Conservation (phyloP, 805 yeast species). For the Candida mattraensis region DNA sequence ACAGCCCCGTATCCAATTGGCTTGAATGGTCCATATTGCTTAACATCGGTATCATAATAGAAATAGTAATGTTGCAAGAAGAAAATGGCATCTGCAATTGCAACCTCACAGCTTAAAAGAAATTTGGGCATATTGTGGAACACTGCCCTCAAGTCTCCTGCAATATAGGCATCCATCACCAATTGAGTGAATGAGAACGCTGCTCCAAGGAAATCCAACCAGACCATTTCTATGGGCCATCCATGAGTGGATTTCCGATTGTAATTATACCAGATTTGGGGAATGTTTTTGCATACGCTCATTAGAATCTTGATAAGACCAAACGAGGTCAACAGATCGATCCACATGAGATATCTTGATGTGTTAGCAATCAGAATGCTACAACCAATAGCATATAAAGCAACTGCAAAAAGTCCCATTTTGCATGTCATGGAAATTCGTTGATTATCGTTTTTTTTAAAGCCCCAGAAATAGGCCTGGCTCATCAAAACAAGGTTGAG, state of each 20-base stretch:
- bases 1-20: slow-evolving; percentile 23
- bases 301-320: slow-evolving; percentile 35
- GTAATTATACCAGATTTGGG: slow-evolving; percentile 35
- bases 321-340: slow-evolving; percentile 33
- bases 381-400: slow-evolving; percentile 12
- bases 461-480: slow-evolving; percentile 36
- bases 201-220: slow-evolving; percentile 35
- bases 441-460: slow-evolving; percentile 35
- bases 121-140: slow-evolving; percentile 35
- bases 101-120: slow-evolving; percentile 33
- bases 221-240: slow-evolving; percentile 38
- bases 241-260: slow-evolving; percentile 38
- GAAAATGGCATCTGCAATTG: slow-evolving; percentile 30
- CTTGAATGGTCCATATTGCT: slow-evolving; percentile 21
- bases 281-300: slow-evolving; percentile 38
- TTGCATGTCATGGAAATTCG: slow-evolving; percentile 24
- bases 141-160: slow-evolving; percentile 25
- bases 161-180: slow-evolving; percentile 29
- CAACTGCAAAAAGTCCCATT: slow-evolving; percentile 17
- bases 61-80: slow-evolving; percentile 35
- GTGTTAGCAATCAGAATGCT: slow-evolving; percentile 18
- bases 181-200: slow-evolving; percentile 31
- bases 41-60: slow-evolving; percentile 27
- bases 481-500: slow-evolving; percentile 29
- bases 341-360: slow-evolving; percentile 27